phyloP scores from a whole-genome alignment of 148 eudicot genomes.

The Rhododendron ovatum region DNA sequence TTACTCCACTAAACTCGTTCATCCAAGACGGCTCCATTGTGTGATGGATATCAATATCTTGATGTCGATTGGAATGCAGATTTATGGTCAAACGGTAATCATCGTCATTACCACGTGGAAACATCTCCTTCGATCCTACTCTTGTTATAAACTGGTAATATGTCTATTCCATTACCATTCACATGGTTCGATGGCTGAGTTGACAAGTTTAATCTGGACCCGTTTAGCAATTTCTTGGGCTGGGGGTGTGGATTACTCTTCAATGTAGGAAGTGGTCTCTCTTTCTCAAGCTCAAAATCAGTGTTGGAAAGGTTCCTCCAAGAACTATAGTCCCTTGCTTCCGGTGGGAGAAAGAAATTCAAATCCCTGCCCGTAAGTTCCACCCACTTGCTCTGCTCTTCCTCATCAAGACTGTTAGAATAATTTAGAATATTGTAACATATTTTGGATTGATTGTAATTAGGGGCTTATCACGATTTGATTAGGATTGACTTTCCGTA shows the following conservation, averaged over 20 bases:
- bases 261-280: slow-evolving; percentile 42
- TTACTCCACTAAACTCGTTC: slow-evolving; percentile 64
- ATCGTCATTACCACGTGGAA: slow-evolving; percentile 44
- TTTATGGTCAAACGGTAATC: slow-evolving; percentile 33
- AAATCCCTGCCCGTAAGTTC: no score
- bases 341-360: no score
- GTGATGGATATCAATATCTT: slow-evolving; percentile 34
- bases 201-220: slow-evolving; percentile 63
- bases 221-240: slow-evolving; percentile 52
- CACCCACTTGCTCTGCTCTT: no score
- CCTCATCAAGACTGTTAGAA: no score
- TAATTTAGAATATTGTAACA: no score
- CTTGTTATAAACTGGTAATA: slow-evolving; percentile 36
- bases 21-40: slow-evolving; percentile 48
- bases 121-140: slow-evolving; percentile 45
- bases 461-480: no score
- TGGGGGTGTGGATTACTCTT: slow-evolving; percentile 36
- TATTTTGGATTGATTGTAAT: no score
- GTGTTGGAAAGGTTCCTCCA: no score
- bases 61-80: slow-evolving; percentile 22
- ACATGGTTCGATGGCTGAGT: slow-evolving; percentile 43
- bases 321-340: no score
- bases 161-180: slow-evolving; percentile 45
- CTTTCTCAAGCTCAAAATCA: slow-evolving; percentile 27
- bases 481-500: no score